phyloP scores from a whole-genome alignment of 2,329 filamentous ascomycete genomes.

The Arthrobotrys pseudoclavata region DNA sequence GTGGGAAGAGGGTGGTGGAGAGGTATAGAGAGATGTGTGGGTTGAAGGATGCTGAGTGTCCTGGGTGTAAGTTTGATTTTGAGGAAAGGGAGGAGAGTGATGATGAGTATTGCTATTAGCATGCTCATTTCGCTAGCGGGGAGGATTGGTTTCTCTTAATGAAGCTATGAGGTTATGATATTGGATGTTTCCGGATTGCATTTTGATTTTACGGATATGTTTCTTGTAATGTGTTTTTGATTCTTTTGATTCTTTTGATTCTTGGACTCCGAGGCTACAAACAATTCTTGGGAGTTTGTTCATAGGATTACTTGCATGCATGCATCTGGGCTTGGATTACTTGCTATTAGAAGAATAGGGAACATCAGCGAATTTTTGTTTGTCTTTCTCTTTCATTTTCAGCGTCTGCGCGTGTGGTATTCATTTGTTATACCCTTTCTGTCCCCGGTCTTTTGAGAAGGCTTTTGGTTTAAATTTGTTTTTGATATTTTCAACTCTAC shows the following conservation, averaged over 20 bases:
- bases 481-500: not conserved
- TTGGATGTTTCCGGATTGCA: constrained; percentile 5
- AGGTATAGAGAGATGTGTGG: constrained; percentile 56
- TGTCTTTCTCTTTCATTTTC: not conserved
- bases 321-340: constrained; percentile 13
- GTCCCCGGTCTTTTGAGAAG: constrained; percentile 19
- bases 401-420: not conserved
- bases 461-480: not conserved
- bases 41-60: constrained; percentile 49
- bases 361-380: constrained; percentile 7
- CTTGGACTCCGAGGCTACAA: not conserved
- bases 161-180: constrained; percentile 20
- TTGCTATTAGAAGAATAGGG: constrained; percentile 12
- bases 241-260: not conserved
- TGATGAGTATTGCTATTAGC: constrained; percentile 47
- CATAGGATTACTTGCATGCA: constrained; percentile 10
- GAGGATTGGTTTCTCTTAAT: not conserved
- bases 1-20: constrained; percentile 50
- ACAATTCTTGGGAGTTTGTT: constrained; percentile 27
- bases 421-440: constrained; percentile 13
- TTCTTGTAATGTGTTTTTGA: constrained; percentile 10
- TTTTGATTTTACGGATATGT: constrained; percentile 1
- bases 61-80: constrained; percentile 56
- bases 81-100: constrained; percentile 50
- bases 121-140: not conserved